Conservation (phyloP, 2,329 filamentous ascomycete genomes). For the Pseudocercospora crystallina region DNA sequence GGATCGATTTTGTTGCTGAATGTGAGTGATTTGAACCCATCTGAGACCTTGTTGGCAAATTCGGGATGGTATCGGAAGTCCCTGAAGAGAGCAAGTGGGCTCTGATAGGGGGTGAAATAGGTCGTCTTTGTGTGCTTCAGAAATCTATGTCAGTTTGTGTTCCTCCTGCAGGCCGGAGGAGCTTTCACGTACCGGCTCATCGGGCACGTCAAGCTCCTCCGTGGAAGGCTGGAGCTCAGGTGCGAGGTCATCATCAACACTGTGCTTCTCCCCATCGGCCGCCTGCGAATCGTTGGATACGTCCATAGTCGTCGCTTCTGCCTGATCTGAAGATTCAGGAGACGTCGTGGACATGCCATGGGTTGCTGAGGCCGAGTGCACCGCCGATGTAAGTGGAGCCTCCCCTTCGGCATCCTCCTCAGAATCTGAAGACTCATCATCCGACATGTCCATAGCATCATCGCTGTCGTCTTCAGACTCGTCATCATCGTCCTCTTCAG, state of each 20-base stretch:
- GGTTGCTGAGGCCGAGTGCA: slow-evolving; percentile 33
- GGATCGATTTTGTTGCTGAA: slow-evolving; percentile 90
- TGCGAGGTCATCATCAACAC: slow-evolving; percentile 34
- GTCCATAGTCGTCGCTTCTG: slow-evolving; percentile 14
- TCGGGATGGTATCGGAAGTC: slow-evolving; percentile 86
- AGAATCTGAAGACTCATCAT: slow-evolving; percentile 12
- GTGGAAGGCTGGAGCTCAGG: slow-evolving; percentile 38
- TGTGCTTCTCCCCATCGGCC: slow-evolving; percentile 5
- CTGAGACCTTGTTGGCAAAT: slow-evolving; percentile 66
- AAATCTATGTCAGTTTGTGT: slow-evolving; percentile 8
- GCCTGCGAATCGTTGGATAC: slow-evolving; percentile 17
- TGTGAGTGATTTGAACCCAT: slow-evolving; percentile 83
- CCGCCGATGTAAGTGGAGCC: slow-evolving; percentile 40
- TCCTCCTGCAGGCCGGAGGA: slow-evolving; percentile 10
- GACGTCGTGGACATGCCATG: slow-evolving; percentile 28
- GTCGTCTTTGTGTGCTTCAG: slow-evolving; percentile 3
- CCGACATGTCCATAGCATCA: slow-evolving; percentile 25
- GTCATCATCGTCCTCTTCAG: background rate
- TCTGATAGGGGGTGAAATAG: slow-evolving; percentile 67
- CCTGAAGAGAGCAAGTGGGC: slow-evolving; percentile 77
- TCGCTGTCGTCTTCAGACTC: slow-evolving; percentile 18
- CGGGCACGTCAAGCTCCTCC: slow-evolving; percentile 16
- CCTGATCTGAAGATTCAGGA: no score
- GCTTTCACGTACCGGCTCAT: slow-evolving; percentile 19
- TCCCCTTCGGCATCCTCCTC: slow-evolving; percentile 3